These are phyloP conservation scores for Holtermannia corniformis DNA, from an alignment of 768 basidiomycete genomes.

Conservation along the genomic window DNA sequence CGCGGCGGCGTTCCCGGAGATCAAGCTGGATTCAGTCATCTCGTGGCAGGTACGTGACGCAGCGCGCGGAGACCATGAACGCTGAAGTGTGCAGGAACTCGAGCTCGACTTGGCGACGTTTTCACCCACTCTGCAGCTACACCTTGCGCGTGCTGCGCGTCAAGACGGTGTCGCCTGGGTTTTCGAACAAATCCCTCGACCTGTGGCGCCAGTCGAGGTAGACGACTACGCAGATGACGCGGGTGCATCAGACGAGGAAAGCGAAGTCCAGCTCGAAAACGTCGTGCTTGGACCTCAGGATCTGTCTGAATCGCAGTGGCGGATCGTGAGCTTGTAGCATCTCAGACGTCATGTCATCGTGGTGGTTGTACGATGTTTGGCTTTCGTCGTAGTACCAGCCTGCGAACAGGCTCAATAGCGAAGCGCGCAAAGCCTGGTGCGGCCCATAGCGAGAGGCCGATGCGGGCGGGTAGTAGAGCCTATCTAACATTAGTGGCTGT, in stretches of 20 bases:
- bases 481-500: constrained; percentile 33
- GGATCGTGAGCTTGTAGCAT: not conserved
- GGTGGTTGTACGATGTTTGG: not conserved
- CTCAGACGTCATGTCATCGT: not conserved
- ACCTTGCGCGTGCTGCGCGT: constrained; percentile 8
- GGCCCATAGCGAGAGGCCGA: constrained; percentile 62
- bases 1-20: too few species aligned
- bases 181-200: constrained; percentile 2
- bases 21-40: too few species aligned
- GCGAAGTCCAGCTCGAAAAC: too few species aligned
- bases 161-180: not conserved
- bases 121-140: constrained; percentile 16
- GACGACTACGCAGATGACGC: not conserved
- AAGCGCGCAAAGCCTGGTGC: constrained; percentile 62
- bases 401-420: constrained; percentile 56
- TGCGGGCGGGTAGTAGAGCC: constrained; percentile 64
- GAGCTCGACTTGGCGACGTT: constrained; percentile 24
- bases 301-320: not conserved
- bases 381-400: constrained; percentile 8
- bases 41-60: too few species aligned
- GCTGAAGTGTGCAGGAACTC: constrained; percentile 13
- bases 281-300: too few species aligned
- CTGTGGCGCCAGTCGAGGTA: not conserved
- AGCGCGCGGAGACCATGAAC: too few species aligned
- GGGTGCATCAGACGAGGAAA: constrained; percentile 1